Evolutionary conservation across 2,329 filamentous ascomycete species (phyloP).

Genomic region (Fusarium buxicola): DNA sequence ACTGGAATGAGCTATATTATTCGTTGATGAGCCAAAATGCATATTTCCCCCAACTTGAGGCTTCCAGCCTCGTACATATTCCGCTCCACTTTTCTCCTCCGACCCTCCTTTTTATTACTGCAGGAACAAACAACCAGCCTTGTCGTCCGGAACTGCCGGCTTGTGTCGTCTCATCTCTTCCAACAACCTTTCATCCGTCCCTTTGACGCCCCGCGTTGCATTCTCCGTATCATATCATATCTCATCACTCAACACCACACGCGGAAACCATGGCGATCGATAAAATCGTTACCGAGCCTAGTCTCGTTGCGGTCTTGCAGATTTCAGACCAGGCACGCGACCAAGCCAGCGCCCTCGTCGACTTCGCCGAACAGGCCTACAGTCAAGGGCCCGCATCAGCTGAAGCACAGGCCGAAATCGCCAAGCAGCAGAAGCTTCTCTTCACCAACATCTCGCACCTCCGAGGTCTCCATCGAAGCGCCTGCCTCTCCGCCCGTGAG

Average conservation of each 20-base stretch:
- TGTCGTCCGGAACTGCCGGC: neutral
- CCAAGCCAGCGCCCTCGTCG: constrained; percentile 75
- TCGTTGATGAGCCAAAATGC: no score
- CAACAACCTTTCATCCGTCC: neutral
- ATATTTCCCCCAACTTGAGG: no score
- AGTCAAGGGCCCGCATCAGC: constrained; percentile 55
- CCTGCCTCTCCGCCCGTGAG: constrained; percentile 82
- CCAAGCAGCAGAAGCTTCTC: constrained; percentile 82
- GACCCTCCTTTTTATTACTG: neutral
- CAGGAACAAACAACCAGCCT: constrained; percentile 25
- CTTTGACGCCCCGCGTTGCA: neutral
- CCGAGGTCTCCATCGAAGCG: constrained; percentile 84
- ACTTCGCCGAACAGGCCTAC: constrained; percentile 60
- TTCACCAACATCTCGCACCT: constrained; percentile 83
- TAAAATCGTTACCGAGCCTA: constrained; percentile 55
- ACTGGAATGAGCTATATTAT: neutral
- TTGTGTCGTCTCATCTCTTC: constrained; percentile 7
- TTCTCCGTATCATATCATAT: neutral
- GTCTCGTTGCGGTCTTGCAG: constrained; percentile 75
- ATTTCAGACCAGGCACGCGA: constrained; percentile 79
- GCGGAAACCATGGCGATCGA: constrained; percentile 52
- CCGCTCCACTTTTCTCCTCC: constrained; percentile 8
- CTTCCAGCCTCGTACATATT: neutral
- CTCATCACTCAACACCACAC: neutral
- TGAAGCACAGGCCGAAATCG: constrained; percentile 68